Conservation (phyloP, 202 grass and related monocot genomes). For the Brachypodium distachyon region DNA sequence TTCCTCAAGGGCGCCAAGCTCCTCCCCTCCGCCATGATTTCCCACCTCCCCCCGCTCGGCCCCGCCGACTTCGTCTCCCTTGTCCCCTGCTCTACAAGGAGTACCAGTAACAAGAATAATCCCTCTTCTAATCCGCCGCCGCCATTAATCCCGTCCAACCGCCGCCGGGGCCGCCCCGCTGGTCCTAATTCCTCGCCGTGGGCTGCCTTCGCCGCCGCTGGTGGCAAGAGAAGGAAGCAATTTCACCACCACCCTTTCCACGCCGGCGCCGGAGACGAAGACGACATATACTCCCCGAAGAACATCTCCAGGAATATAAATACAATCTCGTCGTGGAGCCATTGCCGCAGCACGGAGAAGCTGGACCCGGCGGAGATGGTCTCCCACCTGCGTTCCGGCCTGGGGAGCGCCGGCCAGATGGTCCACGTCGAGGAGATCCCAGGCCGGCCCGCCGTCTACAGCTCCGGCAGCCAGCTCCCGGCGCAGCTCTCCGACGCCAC, state of each 20-base stretch:
- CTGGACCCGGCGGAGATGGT: conserved; percentile 52
- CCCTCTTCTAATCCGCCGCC: too few relatives aligned
- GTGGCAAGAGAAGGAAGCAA: background rate
- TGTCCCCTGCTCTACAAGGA: too few relatives aligned
- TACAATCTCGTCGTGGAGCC: too few relatives aligned
- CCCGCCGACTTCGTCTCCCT: conserved; percentile 38
- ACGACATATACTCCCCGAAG: conserved; percentile 2
- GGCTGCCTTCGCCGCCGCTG: too few relatives aligned
- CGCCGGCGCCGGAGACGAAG: background rate
- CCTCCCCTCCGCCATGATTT: conserved; percentile 18
- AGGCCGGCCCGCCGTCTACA: conserved; percentile 34
- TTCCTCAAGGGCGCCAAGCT: conserved; percentile 58
- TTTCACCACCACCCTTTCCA: too few relatives aligned
- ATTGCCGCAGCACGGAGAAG: conserved; percentile 19
- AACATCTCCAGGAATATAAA: too few relatives aligned
- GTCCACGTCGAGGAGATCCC: conserved; percentile 36
- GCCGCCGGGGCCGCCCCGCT: background rate
- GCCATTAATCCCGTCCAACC: too few relatives aligned
- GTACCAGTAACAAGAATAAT: too few relatives aligned
- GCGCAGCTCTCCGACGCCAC: conserved; percentile 16
- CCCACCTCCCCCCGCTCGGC: background rate
- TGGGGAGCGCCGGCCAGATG: conserved; percentile 50
- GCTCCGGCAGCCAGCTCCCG: conserved; percentile 8
- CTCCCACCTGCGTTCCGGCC: conserved; percentile 45
- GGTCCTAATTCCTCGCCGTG: background rate